Evolutionary conservation across 1,139 yeast genomes (phyloP).

Genomic region (Eremothecium coryli): DNA sequence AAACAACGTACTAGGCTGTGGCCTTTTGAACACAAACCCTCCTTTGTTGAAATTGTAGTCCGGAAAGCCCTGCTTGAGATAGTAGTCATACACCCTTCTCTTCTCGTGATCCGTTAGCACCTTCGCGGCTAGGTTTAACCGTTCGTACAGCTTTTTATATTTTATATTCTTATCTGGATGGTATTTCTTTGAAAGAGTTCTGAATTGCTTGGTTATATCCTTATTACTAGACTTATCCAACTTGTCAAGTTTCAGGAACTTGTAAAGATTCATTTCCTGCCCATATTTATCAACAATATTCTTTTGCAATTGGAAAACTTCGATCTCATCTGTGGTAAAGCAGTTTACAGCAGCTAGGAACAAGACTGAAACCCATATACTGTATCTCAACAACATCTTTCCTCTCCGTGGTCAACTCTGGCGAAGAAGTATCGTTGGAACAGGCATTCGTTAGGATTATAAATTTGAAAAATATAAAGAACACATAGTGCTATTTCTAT

Average conservation of each 20-base stretch:
- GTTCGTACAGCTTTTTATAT: slow-evolving; percentile 44
- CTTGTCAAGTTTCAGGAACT: slow-evolving; percentile 51
- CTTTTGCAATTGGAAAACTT: slow-evolving; percentile 67
- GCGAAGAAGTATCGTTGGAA: too few species aligned
- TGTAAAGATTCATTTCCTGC: slow-evolving; percentile 54
- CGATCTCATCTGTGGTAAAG: slow-evolving; percentile 54
- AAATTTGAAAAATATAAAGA: too few species aligned
- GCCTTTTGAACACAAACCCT: slow-evolving; percentile 28
- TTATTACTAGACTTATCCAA: slow-evolving; percentile 37
- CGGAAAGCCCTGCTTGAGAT: slow-evolving; percentile 80
- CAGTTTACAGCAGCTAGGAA: slow-evolving; percentile 18
- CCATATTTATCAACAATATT: slow-evolving; percentile 61
- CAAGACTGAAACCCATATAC: slow-evolving; percentile 6
- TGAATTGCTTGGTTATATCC: slow-evolving; percentile 68
- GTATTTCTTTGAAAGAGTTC: slow-evolving; percentile 56
- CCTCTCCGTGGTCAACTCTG: too few species aligned
- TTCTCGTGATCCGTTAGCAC: slow-evolving; percentile 56
- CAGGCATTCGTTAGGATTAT: too few species aligned
- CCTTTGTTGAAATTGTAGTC: slow-evolving; percentile 60
- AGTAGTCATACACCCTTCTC: slow-evolving; percentile 76
- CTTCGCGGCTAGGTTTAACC: slow-evolving; percentile 65
- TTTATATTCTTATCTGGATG: slow-evolving; percentile 72
- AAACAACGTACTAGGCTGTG: slow-evolving; percentile 36
- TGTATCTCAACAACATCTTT: too few species aligned
- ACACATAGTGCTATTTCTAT: too few species aligned